Conservation (phyloP, 2,329 filamentous ascomycete species). For the Sordariomycetes sp. region DNA sequence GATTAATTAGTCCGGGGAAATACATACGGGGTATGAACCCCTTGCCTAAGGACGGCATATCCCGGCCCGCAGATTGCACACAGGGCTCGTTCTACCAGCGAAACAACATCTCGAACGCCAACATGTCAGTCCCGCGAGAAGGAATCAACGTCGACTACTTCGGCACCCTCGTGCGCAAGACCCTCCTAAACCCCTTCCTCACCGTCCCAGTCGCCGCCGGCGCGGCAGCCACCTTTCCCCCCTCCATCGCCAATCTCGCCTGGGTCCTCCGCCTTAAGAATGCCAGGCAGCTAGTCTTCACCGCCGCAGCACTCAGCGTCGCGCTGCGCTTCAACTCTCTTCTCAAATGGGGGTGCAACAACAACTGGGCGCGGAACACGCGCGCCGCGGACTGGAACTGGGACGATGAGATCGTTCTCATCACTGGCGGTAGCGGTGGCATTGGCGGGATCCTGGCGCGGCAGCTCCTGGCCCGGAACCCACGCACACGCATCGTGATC, state of each 20-base stretch:
- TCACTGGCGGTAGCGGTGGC: constrained; percentile 27
- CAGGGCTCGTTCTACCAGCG: too few species aligned
- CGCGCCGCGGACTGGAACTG: constrained; percentile 16
- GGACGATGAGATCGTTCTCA: constrained; percentile 22
- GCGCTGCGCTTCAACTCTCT: not conserved
- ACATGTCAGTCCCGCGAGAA: not conserved
- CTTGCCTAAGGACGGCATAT: too few species aligned
- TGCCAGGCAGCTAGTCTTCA: too few species aligned
- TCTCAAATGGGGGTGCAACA: not conserved
- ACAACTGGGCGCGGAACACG: not conserved
- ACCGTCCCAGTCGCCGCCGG: constrained; percentile 9
- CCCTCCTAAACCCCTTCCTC: constrained; percentile 11
- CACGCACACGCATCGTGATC: constrained; percentile 17
- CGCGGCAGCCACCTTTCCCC: not conserved
- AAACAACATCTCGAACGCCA: too few species aligned
- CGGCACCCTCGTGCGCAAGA: constrained; percentile 8
- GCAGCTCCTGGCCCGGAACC: constrained; percentile 14
- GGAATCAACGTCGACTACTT: constrained; percentile 12
- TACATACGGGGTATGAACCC: too few species aligned
- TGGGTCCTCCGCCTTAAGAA: not conserved
- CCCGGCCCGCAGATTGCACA: too few species aligned
- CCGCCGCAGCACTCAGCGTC: too few species aligned
- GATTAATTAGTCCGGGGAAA: too few species aligned
- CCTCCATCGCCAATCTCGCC: not conserved
- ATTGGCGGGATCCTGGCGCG: constrained; percentile 23